Evolutionary conservation across 768 basidiomycete species (phyloP).

Genomic region (Cystofilobasidium macerans): DNA sequence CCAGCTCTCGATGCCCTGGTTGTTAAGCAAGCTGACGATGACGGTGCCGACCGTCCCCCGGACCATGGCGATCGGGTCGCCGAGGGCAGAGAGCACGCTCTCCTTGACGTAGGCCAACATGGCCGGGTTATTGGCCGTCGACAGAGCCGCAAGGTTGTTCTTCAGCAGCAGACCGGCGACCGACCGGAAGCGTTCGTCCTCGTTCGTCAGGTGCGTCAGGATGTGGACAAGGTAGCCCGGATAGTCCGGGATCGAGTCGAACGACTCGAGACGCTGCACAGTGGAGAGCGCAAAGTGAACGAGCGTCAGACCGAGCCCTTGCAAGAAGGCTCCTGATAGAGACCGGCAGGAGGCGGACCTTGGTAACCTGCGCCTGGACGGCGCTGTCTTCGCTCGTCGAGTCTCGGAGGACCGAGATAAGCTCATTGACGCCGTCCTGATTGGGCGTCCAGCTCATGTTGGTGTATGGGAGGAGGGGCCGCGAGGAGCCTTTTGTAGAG

Average conservation of each 20-base stretch:
- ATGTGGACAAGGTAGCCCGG: slow-evolving; percentile 93
- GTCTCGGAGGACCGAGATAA: slow-evolving; percentile 79
- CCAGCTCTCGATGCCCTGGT: slow-evolving; percentile 84
- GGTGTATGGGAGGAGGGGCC: background rate
- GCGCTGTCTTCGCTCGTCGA: slow-evolving; percentile 68
- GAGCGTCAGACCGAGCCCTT: background rate
- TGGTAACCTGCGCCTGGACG: slow-evolving; percentile 66
- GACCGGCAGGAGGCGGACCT: slow-evolving; percentile 44
- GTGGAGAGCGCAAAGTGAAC: background rate
- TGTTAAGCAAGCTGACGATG: slow-evolving; percentile 77
- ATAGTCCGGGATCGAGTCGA: slow-evolving; percentile 78
- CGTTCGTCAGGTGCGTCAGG: slow-evolving; percentile 57
- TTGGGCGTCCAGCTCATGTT: slow-evolving; percentile 69
- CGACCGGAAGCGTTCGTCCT: slow-evolving; percentile 84
- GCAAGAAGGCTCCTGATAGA: no score
- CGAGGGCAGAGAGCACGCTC: slow-evolving; percentile 42
- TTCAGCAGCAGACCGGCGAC: slow-evolving; percentile 95
- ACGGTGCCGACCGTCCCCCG: slow-evolving; percentile 89
- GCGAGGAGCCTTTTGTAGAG: no score
- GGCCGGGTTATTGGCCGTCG: slow-evolving; percentile 48
- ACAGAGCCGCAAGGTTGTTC: slow-evolving; percentile 78
- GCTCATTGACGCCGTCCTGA: slow-evolving; percentile 76
- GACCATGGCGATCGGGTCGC: slow-evolving; percentile 70
- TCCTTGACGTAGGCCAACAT: slow-evolving; percentile 48
- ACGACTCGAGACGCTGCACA: slow-evolving; percentile 38